A percentile compares a stretch with the other conserved stretches of the same genome.
Evolutionary conservation across 208 protist genomes (phyloP).

Genomic region (Crithidia thermophila): DNA sequence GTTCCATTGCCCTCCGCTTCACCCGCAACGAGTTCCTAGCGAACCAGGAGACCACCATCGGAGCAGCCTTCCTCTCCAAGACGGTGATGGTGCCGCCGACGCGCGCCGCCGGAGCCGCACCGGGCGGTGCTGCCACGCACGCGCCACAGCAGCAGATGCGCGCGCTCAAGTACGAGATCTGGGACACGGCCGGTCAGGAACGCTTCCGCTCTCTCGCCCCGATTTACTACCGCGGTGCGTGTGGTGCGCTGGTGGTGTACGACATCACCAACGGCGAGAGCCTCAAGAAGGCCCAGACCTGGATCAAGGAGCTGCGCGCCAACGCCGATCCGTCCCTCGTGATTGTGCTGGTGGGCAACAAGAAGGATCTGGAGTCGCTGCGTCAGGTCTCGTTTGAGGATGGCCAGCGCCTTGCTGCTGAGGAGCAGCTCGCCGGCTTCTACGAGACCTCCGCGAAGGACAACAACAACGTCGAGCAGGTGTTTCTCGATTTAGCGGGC

Average conservation of each 20-base stretch:
- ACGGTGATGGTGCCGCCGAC: slow-evolving; percentile 64
- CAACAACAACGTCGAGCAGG: slow-evolving; percentile 80
- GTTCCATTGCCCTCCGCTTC: slow-evolving; percentile 87
- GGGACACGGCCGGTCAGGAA: slow-evolving; percentile 94
- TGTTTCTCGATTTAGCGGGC: slow-evolving; percentile 90
- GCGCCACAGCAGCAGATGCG: slow-evolving; percentile 28
- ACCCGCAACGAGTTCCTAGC: slow-evolving; percentile 81
- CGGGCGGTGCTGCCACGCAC: slow-evolving; percentile 10
- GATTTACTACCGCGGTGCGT: slow-evolving; percentile 94
- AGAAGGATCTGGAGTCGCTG: slow-evolving; percentile 93
- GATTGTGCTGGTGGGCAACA: slow-evolving; percentile 97
- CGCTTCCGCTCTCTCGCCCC: slow-evolving; percentile 90
- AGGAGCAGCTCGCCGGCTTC: slow-evolving; percentile 79
- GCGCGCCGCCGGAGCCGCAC: slow-evolving; percentile 11
- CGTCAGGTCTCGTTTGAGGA: slow-evolving; percentile 83
- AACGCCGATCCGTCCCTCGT: slow-evolving; percentile 90
- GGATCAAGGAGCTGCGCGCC: slow-evolving; percentile 96
- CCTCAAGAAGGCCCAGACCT: slow-evolving; percentile 94
- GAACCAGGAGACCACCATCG: slow-evolving; percentile 89
- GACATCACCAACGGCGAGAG: slow-evolving; percentile 97
- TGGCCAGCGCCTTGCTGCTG: slow-evolving; percentile 58
- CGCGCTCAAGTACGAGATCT: slow-evolving; percentile 89
- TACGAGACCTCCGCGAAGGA: slow-evolving; percentile 92
- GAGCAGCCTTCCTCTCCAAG: slow-evolving; percentile 86
- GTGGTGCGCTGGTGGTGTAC: slow-evolving; percentile 96